Base-by-base conservation (phyloP, 202 grass and related monocot species). In the Miscanthus sacchariflorus region DNA sequence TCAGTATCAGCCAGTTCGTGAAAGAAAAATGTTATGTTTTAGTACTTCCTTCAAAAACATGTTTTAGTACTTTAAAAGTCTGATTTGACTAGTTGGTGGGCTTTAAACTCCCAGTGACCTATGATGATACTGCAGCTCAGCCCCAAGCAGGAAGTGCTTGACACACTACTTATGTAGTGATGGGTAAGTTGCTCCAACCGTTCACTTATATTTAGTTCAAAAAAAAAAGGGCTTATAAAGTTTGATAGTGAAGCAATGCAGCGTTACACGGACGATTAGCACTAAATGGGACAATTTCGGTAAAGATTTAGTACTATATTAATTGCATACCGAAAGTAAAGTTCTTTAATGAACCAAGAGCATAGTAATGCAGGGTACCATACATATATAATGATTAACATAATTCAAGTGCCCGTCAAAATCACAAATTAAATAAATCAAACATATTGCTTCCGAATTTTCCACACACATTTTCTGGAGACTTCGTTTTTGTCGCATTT, bases 161-260 rank as follows among this genome's bases (percentile, higher is more conserved):
- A 76, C 25, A 84, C 89, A 71, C 48, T 71, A 81, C 21, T 28
- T 9, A 9, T 75, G 70, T 44, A 66, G 24, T 77, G 81, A 88
- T 54, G 65, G 71, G 49, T 77, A 85, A 81, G 77, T 88, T 81
- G 70, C 71, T 88, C 65, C 82, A 85, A 81, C 81, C 54, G 36
- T 88, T 39, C 64, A 54, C 63, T 88, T 58, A 74, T 88, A 88
- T 71, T 84, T 8, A 46, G 6, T 58, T 54, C 0, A 30, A 30
- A 30, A 30, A 66, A 71, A 76, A 45, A 76, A 76, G 50, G 48
- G 56, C 56, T 77, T 72, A 42, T 88, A 85, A 85, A 81, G 82
- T 2, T 59, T 84, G 85, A 61, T 58, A 63, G 3, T 10, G 64
- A 81, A 45, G 19, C 68, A 81, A 56, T 77, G 42, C 24, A 66